Base-by-base conservation (phyloP, 306 rosid species). In the Lathyrus sativus region DNA sequence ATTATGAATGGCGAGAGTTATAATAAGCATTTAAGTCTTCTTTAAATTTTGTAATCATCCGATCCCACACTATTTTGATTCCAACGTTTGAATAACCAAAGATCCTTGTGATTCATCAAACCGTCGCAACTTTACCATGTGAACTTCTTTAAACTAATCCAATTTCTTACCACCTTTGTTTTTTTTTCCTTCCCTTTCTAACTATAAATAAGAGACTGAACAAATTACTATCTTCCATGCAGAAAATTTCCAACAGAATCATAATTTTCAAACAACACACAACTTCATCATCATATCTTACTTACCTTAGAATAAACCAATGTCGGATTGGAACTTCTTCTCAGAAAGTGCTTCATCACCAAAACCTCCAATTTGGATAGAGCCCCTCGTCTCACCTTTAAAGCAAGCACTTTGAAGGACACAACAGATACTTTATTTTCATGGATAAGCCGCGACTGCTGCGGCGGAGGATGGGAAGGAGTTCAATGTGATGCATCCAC, bases 391-490 rank as follows among this genome's bases (percentile, higher is more conserved):
- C 81, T 93, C 42, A 81, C 88, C 75, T 90, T 93, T 72, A 93
- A 90, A 77, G 89, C 83, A 22, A 54, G 75, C 76, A 93, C 90
- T 65, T 19, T 43, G 39, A 39, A 79, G 87, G 99, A 93, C 78
- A 88, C 99, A 4, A 86, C 99, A 3, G 86, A 87, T 0, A 74
- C 80, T 3, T 80, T 93, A 2, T 81, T 96, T 17, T 76, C 96
- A 0, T 93, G 99, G 99, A 78, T 79, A 0, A 76, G 95, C 26
- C 74, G 42, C 58, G 96, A 88, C 13, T 93, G 99, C 90, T 93
- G 99, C 29, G 88, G 71, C 18, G 97, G 91, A 22, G 92, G 95
- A 7, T 93, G 99, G 99, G 99, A 93, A 72, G 99, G 99, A 28
- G 88, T 93, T 62, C 68, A 85, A 60, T 93, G 99, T 76, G 83